Conservation (phyloP, 1,284 basidiomycete genomes). For the Grifola frondosa region DNA sequence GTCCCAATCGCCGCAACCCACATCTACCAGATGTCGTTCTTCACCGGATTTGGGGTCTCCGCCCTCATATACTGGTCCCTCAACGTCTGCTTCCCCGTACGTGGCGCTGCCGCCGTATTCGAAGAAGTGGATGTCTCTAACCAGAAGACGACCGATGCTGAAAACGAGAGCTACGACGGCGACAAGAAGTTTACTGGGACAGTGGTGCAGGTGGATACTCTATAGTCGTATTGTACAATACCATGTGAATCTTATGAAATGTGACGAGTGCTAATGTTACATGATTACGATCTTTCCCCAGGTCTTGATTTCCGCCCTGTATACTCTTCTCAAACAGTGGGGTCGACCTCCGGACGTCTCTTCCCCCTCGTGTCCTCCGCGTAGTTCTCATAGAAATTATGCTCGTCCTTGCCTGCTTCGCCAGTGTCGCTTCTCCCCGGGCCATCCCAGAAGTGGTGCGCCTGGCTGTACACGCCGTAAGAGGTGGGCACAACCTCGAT, state of each 20-base stretch:
- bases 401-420: constrained; percentile 49
- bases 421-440: constrained; percentile 57
- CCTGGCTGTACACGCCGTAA: constrained; percentile 86
- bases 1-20: constrained; percentile 67
- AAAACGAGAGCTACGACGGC: constrained; percentile 9
- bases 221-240: too few relatives aligned
- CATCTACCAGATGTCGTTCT: constrained; percentile 76
- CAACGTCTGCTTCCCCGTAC: constrained; percentile 59
- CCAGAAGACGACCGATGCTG: neutral
- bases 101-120: constrained; percentile 50
- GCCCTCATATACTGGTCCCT: constrained; percentile 61
- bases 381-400: constrained; percentile 84
- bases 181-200: too few relatives aligned
- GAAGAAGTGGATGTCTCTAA: constrained; percentile 62
- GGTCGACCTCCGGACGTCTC: constrained; percentile 39
- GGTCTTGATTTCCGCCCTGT: too few relatives aligned
- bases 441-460: constrained; percentile 92
- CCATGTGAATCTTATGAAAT: too few relatives aligned
- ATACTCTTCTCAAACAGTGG: too few relatives aligned
- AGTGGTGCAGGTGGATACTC: too few relatives aligned
- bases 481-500: constrained; percentile 88
- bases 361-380: constrained; percentile 81
- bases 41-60: constrained; percentile 76
- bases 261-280: too few relatives aligned
- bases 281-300: too few relatives aligned